These are phyloP conservation scores for Ampelocalamus luodianensis DNA, from an alignment of 176 grass and related monocot species.

Conservation along the genomic window DNA sequence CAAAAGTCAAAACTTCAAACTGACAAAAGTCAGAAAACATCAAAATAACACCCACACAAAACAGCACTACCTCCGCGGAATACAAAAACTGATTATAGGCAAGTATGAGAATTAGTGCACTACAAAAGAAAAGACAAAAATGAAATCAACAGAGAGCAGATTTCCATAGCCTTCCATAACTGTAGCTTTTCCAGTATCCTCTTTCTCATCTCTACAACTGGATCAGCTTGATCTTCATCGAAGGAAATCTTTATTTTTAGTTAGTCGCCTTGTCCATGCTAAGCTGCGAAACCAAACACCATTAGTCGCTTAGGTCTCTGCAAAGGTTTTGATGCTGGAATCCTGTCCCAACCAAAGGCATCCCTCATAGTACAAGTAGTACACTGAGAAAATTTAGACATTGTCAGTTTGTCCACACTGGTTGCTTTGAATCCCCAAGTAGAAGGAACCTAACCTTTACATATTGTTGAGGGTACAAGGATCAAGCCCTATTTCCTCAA, in stretches of 20 bases:
- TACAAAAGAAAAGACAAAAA: slow-evolving; percentile 23
- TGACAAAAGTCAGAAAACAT: background rate
- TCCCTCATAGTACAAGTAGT: background rate
- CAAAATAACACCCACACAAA: background rate
- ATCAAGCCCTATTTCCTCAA: background rate
- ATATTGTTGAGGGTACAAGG: slow-evolving; percentile 3
- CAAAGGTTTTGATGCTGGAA: background rate
- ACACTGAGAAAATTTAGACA: background rate
- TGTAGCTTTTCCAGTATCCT: slow-evolving; percentile 10
- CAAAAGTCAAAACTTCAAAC: background rate
- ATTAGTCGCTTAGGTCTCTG: slow-evolving; percentile 2
- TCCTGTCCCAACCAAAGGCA: slow-evolving; percentile 18
- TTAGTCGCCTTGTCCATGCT: background rate
- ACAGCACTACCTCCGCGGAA: background rate
- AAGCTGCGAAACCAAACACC: slow-evolving; percentile 8
- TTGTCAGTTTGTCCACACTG: slow-evolving; percentile 22
- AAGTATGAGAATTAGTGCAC: background rate
- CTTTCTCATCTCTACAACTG: background rate
- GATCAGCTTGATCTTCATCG: slow-evolving; percentile 16
- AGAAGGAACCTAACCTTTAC: background rate
- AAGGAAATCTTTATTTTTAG: too few species aligned
- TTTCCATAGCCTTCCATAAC: background rate
- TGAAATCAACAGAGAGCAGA: background rate
- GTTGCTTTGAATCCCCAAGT: background rate
- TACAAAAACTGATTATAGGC: background rate